Evolutionary conservation across 2,329 filamentous ascomycete species (phyloP), one percentile per base, ranked within the genome.

Genomic region (Nemania sp.): DNA sequence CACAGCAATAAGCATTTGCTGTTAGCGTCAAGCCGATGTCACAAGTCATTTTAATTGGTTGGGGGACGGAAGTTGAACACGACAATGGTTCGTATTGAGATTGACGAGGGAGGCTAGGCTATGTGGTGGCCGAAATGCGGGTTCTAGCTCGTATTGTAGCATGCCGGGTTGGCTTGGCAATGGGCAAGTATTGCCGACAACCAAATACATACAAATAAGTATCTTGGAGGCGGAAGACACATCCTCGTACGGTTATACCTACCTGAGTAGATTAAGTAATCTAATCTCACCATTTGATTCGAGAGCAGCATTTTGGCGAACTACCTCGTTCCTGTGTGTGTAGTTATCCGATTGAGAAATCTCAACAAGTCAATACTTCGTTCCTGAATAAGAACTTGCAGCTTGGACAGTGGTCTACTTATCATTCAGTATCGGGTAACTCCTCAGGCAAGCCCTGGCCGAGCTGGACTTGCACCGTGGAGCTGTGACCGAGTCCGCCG

Each of bases 401-500:
- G 25, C 3, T 29, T 29, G 25, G 15, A 17, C 10, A 34, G 5
- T 29, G 32, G 37, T 47, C 32, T 21, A 56, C n/a, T n/a, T n/a
- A n/a, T 43, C 37, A 57, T 48, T 64, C 60, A 6, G 54, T 63
- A 20, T 67, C 60, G 17, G 69, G 67, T n/a, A 66, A 53, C 43
- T 75, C 72, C 1, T 75, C 74, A 0, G 78, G 79, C 39, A 81
- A 60, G 15, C 72, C 75, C 5, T 68, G 68, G 0, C 79, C 79
- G 17, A 81, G 65, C 46, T 71, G 65, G 18, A 81, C 76, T 6
- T 68, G 67, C 5, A 76, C 69, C 3, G 68, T 70, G 66, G 71
- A 70, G 66, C 81, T 84, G 69, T 75, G 76, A 5, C 82, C 82
- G 73, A 85, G 76, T 1, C 82, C 83, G 4, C 83, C 82, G 3